Evolutionary conservation across 306 rosid genomes (phyloP).

Genomic region (Prosopis cineraria): DNA sequence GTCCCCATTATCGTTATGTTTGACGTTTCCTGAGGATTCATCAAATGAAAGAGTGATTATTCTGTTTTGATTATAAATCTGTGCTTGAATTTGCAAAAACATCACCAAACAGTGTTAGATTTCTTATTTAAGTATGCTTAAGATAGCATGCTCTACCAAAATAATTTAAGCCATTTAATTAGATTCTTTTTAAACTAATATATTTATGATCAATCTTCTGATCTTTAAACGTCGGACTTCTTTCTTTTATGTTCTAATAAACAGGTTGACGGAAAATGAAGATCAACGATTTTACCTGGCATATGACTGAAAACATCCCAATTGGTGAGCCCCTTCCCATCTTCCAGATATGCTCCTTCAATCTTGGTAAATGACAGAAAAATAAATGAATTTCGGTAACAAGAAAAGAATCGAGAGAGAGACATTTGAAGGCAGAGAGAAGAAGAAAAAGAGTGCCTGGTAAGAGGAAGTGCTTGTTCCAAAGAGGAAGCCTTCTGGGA

Average conservation of each 20-base stretch:
- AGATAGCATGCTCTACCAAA: no score
- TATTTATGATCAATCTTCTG: no score
- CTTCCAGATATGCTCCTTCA: slow-evolving; percentile 67
- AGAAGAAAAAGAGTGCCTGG: slow-evolving; percentile 38
- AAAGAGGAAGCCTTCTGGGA: slow-evolving; percentile 56
- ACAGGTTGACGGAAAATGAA: neutral
- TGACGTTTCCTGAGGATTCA: slow-evolving; percentile 49
- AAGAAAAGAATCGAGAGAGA: neutral
- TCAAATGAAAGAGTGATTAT: neutral
- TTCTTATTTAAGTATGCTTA: no score
- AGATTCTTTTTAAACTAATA: no score
- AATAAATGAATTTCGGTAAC: neutral
- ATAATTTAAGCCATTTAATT: no score
- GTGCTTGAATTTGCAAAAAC: neutral
- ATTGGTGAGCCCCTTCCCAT: slow-evolving; percentile 59
- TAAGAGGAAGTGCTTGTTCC: slow-evolving; percentile 69
- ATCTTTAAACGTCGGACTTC: no score
- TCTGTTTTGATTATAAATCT: neutral
- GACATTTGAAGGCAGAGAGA: neutral
- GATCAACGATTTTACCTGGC: slow-evolving; percentile 43
- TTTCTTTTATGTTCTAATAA: no score
- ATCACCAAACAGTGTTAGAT: no score
- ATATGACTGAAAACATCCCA: slow-evolving; percentile 63
- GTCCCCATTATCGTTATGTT: slow-evolving; percentile 59
- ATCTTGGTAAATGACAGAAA: slow-evolving; percentile 30